Base-by-base conservation (phyloP, 257 asterid species). In the Solanum etuberosum region DNA sequence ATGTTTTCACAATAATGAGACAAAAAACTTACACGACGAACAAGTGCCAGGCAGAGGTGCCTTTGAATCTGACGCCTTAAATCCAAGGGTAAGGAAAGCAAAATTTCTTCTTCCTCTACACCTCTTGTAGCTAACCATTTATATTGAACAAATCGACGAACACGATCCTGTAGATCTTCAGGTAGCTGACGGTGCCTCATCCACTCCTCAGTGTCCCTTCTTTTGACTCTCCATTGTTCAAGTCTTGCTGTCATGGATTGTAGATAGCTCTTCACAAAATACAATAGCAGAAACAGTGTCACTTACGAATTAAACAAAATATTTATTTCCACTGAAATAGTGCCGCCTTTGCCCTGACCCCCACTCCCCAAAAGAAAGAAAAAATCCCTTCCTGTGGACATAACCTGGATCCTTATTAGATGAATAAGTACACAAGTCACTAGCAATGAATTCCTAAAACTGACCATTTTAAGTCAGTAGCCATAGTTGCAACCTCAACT, bases 151-250 rank as follows among this genome's bases (percentile, higher is more conserved):
- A 94, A 93, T 31, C 96, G 90, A 15, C 97, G 93, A 70, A 95
- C 95, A 40, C 94, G 97, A n/a, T 93, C 95, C 88, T 94, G 98
- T 90, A 96, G 90, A 7, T 91, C 93, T 1, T 91, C 95, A 25
- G 99, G 98, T 2, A 96, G 89, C 88, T 96, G 98, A 11, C 99
- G 95, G 85, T 95, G 99, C 87, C 92, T 89, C 99, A 96, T 95
- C 99, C 98, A 96, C 87, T 96, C 99, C 89, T 96, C 99, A 0
- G 98, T 95, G 88, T 95, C 98, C 91, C 98, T 90, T 87, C 97
- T 89, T 83, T 89, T 93, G 34, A 93, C 92, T 88, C 98, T 91
- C 98, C 99, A 96, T 86, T 96, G 98, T 93, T 96, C 99, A 7
- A 96, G 95, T 88, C 99, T 93, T 77, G 97, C 94, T 59, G 97